A percentile compares a stretch with the other conserved stretches of the same genome.
Conservation (phyloP, 805 yeast species). For the Clavispora vitiphila region DNA sequence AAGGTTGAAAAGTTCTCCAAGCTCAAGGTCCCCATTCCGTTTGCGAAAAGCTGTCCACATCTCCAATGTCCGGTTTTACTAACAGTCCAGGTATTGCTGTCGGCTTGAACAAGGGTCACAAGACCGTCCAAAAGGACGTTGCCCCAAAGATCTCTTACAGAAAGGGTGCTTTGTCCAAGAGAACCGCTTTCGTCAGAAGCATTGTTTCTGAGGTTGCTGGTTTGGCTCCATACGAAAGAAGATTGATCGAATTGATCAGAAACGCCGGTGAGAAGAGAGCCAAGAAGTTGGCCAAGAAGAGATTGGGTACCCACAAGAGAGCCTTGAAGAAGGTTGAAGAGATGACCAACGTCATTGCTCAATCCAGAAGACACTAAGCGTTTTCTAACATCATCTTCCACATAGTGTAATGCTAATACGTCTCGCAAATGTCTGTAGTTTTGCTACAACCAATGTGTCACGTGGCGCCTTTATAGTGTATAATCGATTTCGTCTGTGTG, state of each 20-base stretch:
- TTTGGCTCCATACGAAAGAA: constrained; percentile 99
- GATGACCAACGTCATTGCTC: constrained; percentile 93
- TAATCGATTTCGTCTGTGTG: too few species aligned
- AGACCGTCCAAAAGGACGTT: constrained; percentile 75
- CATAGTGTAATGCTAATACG: constrained; percentile 18
- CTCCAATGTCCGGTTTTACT: too few species aligned
- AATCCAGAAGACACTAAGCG: constrained; percentile 86
- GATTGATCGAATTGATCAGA: constrained; percentile 98
- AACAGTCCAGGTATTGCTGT: constrained; percentile 73
- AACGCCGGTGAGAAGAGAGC: constrained; percentile 99
- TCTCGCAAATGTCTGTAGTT: constrained; percentile 1
- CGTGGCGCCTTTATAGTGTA: too few species aligned
- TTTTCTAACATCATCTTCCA: constrained; percentile 4
- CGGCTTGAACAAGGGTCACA: constrained; percentile 99
- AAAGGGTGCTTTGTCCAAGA: constrained; percentile 95
- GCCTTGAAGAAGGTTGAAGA: constrained; percentile 99
- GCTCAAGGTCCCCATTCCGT: too few species aligned
- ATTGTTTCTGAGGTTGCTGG: constrained; percentile 97
- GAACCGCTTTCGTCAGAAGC: constrained; percentile 93
- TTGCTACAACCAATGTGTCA: background rate
- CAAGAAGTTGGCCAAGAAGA: constrained; percentile 99
- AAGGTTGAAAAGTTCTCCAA: too few species aligned
- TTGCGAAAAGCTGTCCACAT: background rate
- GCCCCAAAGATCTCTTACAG: constrained; percentile 80
- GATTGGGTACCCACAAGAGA: constrained; percentile 99